These are phyloP conservation scores for Chaetomium sp. DNA, from an alignment of 2,329 filamentous ascomycete genomes.

Conservation along the genomic window DNA sequence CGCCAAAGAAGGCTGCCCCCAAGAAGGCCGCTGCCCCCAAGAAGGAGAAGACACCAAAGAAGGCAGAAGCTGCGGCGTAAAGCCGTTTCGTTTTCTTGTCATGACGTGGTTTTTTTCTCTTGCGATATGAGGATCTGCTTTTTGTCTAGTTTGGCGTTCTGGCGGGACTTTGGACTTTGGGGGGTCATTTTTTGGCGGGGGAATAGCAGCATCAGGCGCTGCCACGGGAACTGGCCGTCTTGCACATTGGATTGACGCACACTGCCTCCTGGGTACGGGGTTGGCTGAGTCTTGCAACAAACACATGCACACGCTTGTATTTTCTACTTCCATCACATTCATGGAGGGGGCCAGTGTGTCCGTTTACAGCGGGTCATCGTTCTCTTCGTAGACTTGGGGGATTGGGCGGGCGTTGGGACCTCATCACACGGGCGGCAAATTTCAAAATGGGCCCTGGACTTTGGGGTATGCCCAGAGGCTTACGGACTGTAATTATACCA, in stretches of 20 bases:
- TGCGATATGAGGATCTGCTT: conserved; percentile 18
- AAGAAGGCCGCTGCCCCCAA: conserved; percentile 41
- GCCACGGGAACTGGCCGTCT: conserved; percentile 1
- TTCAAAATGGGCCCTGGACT: neutral
- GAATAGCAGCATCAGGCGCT: conserved; percentile 15
- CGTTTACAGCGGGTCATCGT: neutral
- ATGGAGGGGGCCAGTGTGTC: too few species aligned
- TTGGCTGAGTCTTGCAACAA: neutral
- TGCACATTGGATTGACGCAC: conserved; percentile 2
- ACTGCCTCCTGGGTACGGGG: neutral
- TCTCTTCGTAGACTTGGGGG: neutral
- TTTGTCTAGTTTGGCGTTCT: conserved; percentile 21
- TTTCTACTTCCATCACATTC: neutral
- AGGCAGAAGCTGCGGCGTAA: conserved; percentile 27
- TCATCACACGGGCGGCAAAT: neutral
- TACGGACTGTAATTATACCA: conserved; percentile 23
- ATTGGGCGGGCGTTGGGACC: conserved; percentile 3
- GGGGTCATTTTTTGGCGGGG: neutral
- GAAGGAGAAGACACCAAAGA: conserved; percentile 40
- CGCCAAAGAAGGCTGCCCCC: conserved; percentile 41
- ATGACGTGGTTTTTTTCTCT: conserved; percentile 32
- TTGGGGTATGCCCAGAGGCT: neutral
- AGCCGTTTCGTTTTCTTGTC: conserved; percentile 27
- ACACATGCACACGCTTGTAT: neutral
- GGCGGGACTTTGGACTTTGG: conserved; percentile 15